Evolutionary conservation across 805 yeast genomes (phyloP), one percentile per base, ranked within the genome.

Genomic region (Pichia nakasei): DNA sequence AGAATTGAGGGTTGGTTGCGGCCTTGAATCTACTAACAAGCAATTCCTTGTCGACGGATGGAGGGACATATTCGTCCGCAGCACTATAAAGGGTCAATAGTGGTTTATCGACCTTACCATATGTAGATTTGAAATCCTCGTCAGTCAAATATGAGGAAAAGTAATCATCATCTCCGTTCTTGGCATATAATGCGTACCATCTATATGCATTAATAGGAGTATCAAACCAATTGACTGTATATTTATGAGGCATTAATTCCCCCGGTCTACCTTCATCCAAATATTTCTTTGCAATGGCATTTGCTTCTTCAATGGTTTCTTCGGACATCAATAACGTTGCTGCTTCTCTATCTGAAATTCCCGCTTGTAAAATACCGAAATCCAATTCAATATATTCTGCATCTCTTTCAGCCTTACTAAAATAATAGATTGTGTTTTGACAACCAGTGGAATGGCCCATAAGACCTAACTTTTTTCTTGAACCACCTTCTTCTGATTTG

Each of bases 361-460:
- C 77, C 0, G 91, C 95, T 56, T 86, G 94, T 34, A 86, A 50
- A 13, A 82, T 72, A 1, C 74, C 83, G 4, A 75, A 87, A 39
- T 78, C 76, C 5, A 82, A 47, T 1, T 41, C 49, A 22, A 47
- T 43, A 2, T 45, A 48, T 5, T 39, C 22, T 9, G 22, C 34
- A 18, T 42, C 35, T 3, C 40, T 49, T 4, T 50, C 44, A 43
- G 62, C 38, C 56, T 70, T 69, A 35, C 77, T 60, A 19, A 79
- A 50, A 52, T 80, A 85, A 47, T 79, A 76, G 56, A 83, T 68
- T 1, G 79, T 72, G 54, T 86, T 89, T 60, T 86, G 95, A 39
- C 85, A 77, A 0, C 95, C 95, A 0, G 95, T 86, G 2, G 94
- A 85, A 55, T 85, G 93, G 15, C 95, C 95, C 72, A 82, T 69